Evolutionary conservation across 2,329 filamentous ascomycete genomes (phyloP).

Genomic region (Podosphaera xanthii): DNA sequence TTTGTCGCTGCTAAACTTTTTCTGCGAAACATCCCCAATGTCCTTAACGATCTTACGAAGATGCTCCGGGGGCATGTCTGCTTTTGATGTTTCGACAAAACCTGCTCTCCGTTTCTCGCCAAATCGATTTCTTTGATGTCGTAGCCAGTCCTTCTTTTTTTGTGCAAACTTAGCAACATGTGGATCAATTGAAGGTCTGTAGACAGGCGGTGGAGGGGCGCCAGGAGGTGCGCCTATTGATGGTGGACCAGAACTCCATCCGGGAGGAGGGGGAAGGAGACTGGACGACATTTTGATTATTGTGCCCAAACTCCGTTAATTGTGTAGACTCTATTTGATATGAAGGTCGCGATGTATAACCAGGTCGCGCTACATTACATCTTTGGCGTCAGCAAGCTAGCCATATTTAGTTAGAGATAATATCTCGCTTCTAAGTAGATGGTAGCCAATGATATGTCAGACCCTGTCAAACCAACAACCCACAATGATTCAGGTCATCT

Average conservation of each 20-base stretch:
- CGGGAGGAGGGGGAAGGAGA: slow-evolving; percentile 44
- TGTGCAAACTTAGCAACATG: slow-evolving; percentile 86
- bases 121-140: slow-evolving; percentile 73
- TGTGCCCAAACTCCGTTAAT: slow-evolving; percentile 9
- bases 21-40: slow-evolving; percentile 97
- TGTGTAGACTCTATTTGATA: background rate
- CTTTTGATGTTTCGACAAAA: slow-evolving; percentile 94
- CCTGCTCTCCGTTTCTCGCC: slow-evolving; percentile 92
- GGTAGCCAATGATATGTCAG: background rate
- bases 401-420: background rate
- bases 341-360: background rate
- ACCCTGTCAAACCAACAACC: slow-evolving; percentile 9
- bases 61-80: slow-evolving; percentile 96
- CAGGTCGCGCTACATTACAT: background rate
- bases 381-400: background rate
- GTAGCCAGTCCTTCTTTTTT: slow-evolving; percentile 98
- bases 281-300: slow-evolving; percentile 29
- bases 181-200: slow-evolving; percentile 57
- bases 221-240: slow-evolving; percentile 23
- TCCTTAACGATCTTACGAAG: slow-evolving; percentile 94
- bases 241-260: slow-evolving; percentile 32
- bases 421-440: background rate
- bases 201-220: slow-evolving; percentile 62
- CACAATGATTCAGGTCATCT: background rate
- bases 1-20: slow-evolving; percentile 98